These are phyloP conservation scores for Oidiodendron maius DNA, from an alignment of 495 filamentous ascomycete genomes.

Conservation along the genomic window DNA sequence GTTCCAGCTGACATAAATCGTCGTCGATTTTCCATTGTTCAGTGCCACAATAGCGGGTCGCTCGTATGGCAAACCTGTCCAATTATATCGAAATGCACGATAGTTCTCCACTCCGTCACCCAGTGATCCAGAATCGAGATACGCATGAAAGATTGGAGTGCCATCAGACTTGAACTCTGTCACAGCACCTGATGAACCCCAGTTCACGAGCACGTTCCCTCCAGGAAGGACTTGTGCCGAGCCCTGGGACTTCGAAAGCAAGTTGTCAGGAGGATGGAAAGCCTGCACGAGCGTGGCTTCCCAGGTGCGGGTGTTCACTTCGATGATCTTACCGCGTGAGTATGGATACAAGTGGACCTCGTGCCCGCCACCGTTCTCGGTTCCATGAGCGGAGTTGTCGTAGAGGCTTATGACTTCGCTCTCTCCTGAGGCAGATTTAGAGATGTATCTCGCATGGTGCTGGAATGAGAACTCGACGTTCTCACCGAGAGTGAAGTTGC, in stretches of 20 bases:
- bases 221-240: conserved; percentile 52
- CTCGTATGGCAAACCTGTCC: conserved; percentile 32
- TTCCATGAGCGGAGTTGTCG: conserved; percentile 45
- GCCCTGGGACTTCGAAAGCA: conserved; percentile 55
- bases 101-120: conserved; percentile 17
- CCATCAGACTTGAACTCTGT: conserved; percentile 54
- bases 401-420: conserved; percentile 47
- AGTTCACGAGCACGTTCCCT: conserved; percentile 51
- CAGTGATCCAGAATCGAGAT: neutral
- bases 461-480: conserved; percentile 49
- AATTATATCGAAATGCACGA: conserved; percentile 32
- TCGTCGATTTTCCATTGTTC: conserved; percentile 14
- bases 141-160: conserved; percentile 29
- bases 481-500: conserved; percentile 30
- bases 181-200: conserved; percentile 52
- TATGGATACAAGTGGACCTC: conserved; percentile 25
- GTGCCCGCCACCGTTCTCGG: conserved; percentile 27
- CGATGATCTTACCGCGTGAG: conserved; percentile 53
- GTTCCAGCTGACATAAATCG: conserved; percentile 34
- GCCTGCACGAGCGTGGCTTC: conserved; percentile 41
- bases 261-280: conserved; percentile 35
- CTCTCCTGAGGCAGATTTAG: conserved; percentile 35
- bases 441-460: conserved; percentile 52
- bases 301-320: conserved; percentile 45
- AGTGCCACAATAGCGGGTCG: conserved; percentile 25